Evolutionary conservation across 306 rosid genomes (phyloP).

Genomic region (Glycine tomentella): DNA sequence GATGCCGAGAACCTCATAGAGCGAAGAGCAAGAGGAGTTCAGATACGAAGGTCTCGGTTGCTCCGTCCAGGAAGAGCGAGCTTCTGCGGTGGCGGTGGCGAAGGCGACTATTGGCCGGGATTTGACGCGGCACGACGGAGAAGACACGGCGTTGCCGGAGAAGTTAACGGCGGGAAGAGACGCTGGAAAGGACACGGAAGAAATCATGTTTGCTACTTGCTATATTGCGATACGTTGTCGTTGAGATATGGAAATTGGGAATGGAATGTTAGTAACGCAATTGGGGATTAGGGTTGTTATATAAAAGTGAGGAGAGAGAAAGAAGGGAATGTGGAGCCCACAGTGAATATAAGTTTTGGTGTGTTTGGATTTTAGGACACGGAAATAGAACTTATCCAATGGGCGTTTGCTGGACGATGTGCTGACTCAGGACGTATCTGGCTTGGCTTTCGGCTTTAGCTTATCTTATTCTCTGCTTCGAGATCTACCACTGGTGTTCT

Average conservation of each 20-base stretch:
- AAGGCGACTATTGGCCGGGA: slow-evolving; percentile 35
- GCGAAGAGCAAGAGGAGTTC: slow-evolving; percentile 53
- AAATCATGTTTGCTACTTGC: slow-evolving; percentile 30
- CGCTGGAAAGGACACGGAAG: slow-evolving; percentile 14
- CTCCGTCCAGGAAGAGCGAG: slow-evolving; percentile 54
- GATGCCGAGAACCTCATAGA: slow-evolving; percentile 81
- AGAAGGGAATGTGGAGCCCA: slow-evolving; percentile 35
- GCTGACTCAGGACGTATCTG: slow-evolving; percentile 47
- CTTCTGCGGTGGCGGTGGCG: slow-evolving; percentile 55
- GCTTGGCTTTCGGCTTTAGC: not conserved
- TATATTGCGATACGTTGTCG: not conserved
- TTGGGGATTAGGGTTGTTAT: slow-evolving; percentile 30
- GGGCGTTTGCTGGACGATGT: too few species aligned
- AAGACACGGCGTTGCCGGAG: slow-evolving; percentile 20
- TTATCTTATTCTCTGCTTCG: not conserved
- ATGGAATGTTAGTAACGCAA: not conserved
- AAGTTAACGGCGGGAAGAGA: slow-evolving; percentile 38
- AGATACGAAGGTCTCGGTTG: slow-evolving; percentile 54
- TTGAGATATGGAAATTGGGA: not conserved
- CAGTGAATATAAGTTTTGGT: not conserved
- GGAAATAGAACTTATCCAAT: slow-evolving; percentile 44
- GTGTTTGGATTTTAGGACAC: not conserved
- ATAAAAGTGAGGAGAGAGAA: not conserved
- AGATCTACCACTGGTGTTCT: too few species aligned
- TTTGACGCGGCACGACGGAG: slow-evolving; percentile 37